Conservation (phyloP, 768 basidiomycete species). For the Tricholoma terreum region DNA sequence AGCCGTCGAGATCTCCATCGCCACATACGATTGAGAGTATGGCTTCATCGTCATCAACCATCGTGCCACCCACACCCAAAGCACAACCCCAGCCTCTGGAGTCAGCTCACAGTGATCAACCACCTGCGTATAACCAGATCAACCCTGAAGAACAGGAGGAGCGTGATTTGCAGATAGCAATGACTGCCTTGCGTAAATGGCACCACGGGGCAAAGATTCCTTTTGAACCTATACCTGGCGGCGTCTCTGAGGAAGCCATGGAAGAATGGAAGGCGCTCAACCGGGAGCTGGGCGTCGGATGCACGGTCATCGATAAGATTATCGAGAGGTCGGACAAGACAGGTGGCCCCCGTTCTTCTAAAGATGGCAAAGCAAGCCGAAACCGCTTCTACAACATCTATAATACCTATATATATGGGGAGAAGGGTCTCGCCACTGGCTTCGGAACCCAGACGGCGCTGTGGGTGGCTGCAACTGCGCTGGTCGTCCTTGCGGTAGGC, state of each 20-base stretch:
- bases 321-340: constrained; percentile 38
- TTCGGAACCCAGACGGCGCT: constrained; percentile 48
- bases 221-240: constrained; percentile 42
- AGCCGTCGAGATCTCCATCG: constrained; percentile 43
- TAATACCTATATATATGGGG: constrained; percentile 63
- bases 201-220: constrained; percentile 58
- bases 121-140: constrained; percentile 71
- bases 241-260: constrained; percentile 61
- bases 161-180: constrained; percentile 48
- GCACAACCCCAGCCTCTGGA: constrained; percentile 35
- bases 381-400: constrained; percentile 83
- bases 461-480: constrained; percentile 60
- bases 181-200: constrained; percentile 65
- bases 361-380: constrained; percentile 23
- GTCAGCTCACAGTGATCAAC: constrained; percentile 46
- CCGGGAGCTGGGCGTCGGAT: constrained; percentile 75
- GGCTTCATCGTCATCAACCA: constrained; percentile 72
- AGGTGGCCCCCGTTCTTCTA: constrained; percentile 16
- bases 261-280: constrained; percentile 82
- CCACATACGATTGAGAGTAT: constrained; percentile 54
- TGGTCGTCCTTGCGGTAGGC: constrained; percentile 58
- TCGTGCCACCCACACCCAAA: constrained; percentile 69
- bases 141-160: constrained; percentile 50
- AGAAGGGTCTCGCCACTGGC: constrained; percentile 35
- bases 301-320: constrained; percentile 71